Base-by-base conservation (phyloP, 2,329 filamentous ascomycete genomes). In the Xylaria sp. region DNA sequence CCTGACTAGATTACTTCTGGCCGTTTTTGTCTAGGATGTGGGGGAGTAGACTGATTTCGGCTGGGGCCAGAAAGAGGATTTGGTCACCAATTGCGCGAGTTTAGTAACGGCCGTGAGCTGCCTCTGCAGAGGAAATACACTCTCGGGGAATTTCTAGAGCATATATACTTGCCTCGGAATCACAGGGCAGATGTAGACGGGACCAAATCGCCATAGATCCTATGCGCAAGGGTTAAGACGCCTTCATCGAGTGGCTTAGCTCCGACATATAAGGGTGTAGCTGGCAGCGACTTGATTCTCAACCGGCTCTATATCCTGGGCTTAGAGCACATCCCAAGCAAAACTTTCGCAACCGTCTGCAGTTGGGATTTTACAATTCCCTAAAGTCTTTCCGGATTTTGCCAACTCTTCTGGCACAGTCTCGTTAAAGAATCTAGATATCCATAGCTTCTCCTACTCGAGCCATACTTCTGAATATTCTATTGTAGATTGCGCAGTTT, bases 401-500 rank as follows among this genome's bases (percentile, higher is more conserved):
- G 50, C 50, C 19, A 53, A 31, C 50, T 53, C 50, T 53, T 42
- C 50, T 53, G 35, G 37, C 50, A 53, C 37, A 6, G 35, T 21
- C 35, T 53, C 35, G 5, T 53, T 31, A n/a, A 42, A 53, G 23
- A 53, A 53, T 53, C 21, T 42, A 1, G 50, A 21, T 53, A 53
- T 42, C 50, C 50, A 53, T 42, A 42, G 31, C 50, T 42, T 31
- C 23, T 53, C 50, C 50, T 53, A 23, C 21, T 42, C 50, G 19
- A 53, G 37, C 50, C 23, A 53, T 53, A 37, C 50, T 53, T 53
- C 37, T 53, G 21, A 53, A 53, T 28, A 15, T 42, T 53, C 50
- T 53, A 37, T 31, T 53, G 35, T 31, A 28, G 35, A 42, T 53
- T 42, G 50, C 42, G 23, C 37, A 53, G 50, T 31, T 53, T 53